Evolutionary conservation across 805 yeast species (phyloP).

Genomic region (Pichia nanzhaoensis): DNA sequence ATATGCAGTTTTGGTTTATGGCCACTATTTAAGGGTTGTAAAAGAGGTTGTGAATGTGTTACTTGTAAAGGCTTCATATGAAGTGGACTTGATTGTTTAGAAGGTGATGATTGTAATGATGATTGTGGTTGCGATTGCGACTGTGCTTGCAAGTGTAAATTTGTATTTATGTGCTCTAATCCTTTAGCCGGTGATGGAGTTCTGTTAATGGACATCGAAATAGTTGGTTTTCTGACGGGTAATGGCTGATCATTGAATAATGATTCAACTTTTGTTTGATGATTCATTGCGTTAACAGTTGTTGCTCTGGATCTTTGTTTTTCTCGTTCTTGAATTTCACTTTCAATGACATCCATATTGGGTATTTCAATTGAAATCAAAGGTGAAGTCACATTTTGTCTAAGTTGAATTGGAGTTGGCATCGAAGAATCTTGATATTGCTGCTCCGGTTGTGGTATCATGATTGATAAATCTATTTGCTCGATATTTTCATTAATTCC

Average conservation of each 20-base stretch:
- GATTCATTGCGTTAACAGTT: slow-evolving; percentile 17
- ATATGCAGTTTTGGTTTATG: slow-evolving; percentile 5
- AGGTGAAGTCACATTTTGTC: slow-evolving; percentile 34
- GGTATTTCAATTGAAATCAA: slow-evolving; percentile 65
- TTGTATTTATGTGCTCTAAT: slow-evolving; percentile 16
- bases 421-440: neutral
- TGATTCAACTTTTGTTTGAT: slow-evolving; percentile 3
- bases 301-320: slow-evolving; percentile 26
- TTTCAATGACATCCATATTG: slow-evolving; percentile 38
- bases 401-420: neutral
- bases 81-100: slow-evolving; percentile 30
- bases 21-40: slow-evolving; percentile 47
- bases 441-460: slow-evolving; percentile 3
- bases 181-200: slow-evolving; percentile 44
- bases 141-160: slow-evolving; percentile 2
- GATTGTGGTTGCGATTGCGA: no score
- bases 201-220: slow-evolving; percentile 28
- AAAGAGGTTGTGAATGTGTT: slow-evolving; percentile 35
- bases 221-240: slow-evolving; percentile 30
- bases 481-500: neutral
- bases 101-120: slow-evolving; percentile 21
- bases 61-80: slow-evolving; percentile 47
- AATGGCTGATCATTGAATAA: slow-evolving; percentile 14
- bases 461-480: slow-evolving; percentile 1
- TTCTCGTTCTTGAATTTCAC: slow-evolving; percentile 13